Percentiles rank a stretch among this genome's conserved stretches.
Conservation (phyloP, 2,329 filamentous ascomycete species). For the Alternaria brassicicola region DNA sequence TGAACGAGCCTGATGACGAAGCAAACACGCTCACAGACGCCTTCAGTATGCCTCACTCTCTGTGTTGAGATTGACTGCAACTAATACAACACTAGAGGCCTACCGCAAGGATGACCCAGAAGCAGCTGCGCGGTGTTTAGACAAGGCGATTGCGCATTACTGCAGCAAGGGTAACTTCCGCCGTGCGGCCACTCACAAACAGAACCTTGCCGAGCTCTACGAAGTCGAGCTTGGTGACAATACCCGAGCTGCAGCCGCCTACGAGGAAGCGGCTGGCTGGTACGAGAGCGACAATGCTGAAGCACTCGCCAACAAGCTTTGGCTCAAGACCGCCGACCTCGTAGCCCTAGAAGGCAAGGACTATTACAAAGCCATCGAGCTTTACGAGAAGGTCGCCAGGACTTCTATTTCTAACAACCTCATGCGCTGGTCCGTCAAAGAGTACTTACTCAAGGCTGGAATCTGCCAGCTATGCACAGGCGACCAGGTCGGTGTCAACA, state of each 20-base stretch:
- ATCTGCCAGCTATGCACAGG: constrained; percentile 82
- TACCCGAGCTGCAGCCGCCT: constrained; percentile 79
- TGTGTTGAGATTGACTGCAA: neutral
- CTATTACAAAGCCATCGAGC: constrained; percentile 53
- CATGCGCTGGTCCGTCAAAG: constrained; percentile 70
- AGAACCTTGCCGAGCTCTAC: constrained; percentile 84
- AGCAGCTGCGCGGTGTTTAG: constrained; percentile 80
- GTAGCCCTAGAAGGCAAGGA: constrained; percentile 83
- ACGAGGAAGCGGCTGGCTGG: constrained; percentile 86
- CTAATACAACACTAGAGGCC: constrained; percentile 60
- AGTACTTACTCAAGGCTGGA: constrained; percentile 92
- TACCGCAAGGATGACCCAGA: constrained; percentile 85
- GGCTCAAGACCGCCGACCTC: constrained; percentile 88
- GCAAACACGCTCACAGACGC: constrained; percentile 88
- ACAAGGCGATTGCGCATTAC: constrained; percentile 82
- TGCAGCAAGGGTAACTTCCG: constrained; percentile 89
- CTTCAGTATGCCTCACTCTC: constrained; percentile 62
- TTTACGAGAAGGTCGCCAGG: constrained; percentile 81
- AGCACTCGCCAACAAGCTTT: constrained; percentile 87
- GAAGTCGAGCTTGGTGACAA: constrained; percentile 81
- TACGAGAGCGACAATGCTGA: constrained; percentile 65
- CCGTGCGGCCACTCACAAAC: constrained; percentile 87
- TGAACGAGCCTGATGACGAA: constrained; percentile 91
- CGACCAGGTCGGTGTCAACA: constrained; percentile 78
- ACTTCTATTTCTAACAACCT: constrained; percentile 85